These are phyloP conservation scores for Artemisia argyi DNA, from an alignment of 129 eudicot genomes.

Conservation along the genomic window DNA sequence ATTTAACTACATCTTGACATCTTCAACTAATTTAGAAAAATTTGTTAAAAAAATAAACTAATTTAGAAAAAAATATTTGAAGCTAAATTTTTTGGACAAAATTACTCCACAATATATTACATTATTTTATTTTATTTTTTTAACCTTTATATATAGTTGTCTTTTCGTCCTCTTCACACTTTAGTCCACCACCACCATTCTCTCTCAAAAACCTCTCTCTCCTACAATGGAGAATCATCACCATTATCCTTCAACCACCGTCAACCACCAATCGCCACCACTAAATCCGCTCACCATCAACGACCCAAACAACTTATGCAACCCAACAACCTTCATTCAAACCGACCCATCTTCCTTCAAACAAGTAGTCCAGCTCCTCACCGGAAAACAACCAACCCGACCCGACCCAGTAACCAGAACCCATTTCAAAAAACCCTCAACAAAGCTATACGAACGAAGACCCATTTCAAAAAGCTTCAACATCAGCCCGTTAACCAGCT, in stretches of 20 bases:
- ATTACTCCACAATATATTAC: background rate
- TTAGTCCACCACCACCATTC: background rate
- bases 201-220: constrained; percentile 1
- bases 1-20: too few species aligned
- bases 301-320: constrained; percentile 63
- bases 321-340: constrained; percentile 97
- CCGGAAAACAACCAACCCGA: constrained; percentile 50
- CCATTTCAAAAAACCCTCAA: constrained; percentile 49
- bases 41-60: too few species aligned
- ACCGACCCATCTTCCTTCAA: constrained; percentile 91
- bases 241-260: constrained; percentile 30
- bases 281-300: constrained; percentile 58
- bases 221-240: constrained; percentile 48
- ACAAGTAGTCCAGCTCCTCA: constrained; percentile 85
- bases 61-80: too few species aligned
- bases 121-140: background rate
- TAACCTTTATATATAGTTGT: background rate
- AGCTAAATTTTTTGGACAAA: too few species aligned
- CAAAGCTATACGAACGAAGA: constrained; percentile 69
- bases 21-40: too few species aligned
- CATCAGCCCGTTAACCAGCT: constrained; percentile 45
- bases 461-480: constrained; percentile 62
- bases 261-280: constrained; percentile 32
- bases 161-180: constrained; percentile 14
- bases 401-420: constrained; percentile 64